Conservation (phyloP, 75 land plant species). For the Sequoia sempervirens region DNA sequence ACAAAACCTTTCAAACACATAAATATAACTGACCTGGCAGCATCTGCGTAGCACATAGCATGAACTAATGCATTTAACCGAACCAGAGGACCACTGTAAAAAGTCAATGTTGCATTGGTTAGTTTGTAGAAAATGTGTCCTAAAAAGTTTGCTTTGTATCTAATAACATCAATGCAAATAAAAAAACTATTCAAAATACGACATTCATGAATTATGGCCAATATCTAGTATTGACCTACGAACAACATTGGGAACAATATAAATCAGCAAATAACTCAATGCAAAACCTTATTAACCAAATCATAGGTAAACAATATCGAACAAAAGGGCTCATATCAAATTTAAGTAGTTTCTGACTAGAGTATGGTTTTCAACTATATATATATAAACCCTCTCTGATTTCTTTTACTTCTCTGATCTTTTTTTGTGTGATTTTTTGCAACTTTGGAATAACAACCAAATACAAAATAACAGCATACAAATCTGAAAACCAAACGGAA, state of each 20-base stretch:
- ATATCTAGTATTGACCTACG: not conserved
- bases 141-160: not conserved
- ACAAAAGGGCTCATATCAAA: not conserved
- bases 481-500: no score
- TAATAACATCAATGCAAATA: not conserved
- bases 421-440: no score
- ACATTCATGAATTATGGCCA: not conserved
- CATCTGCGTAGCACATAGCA: slow-evolving; percentile 68
- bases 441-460: no score
- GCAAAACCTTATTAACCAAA: not conserved
- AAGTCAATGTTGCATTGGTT: not conserved
- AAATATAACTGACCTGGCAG: slow-evolving; percentile 54
- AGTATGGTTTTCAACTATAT: no score
- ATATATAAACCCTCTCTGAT: no score
- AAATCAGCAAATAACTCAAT: not conserved
- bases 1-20: not conserved
- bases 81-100: slow-evolving; percentile 70
- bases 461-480: no score
- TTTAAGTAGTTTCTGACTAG: no score
- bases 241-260: not conserved
- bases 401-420: no score
- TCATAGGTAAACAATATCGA: not conserved
- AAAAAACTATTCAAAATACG: not conserved
- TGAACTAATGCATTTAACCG: slow-evolving; percentile 69
- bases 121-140: not conserved